These are phyloP conservation scores for Lachancea sp. DNA, from an alignment of 805 yeast species.

Conservation along the genomic window DNA sequence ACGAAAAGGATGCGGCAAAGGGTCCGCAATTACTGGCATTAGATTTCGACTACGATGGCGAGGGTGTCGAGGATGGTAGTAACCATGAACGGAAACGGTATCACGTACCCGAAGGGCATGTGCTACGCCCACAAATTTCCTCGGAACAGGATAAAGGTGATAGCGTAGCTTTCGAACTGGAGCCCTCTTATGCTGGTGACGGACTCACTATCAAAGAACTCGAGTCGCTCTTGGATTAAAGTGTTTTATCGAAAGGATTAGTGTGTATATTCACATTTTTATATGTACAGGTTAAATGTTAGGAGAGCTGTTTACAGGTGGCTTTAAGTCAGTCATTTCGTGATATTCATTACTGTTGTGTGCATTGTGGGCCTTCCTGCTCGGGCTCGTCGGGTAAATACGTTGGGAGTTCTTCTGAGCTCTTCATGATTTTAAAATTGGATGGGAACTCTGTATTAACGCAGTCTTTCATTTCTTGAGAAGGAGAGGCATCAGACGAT, in stretches of 20 bases:
- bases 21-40: constrained; percentile 12
- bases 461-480: constrained; percentile 15
- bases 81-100: constrained; percentile 15
- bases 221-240: constrained; percentile 17
- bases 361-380: constrained; percentile 33
- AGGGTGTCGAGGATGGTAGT: constrained; percentile 14
- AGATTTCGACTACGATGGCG: constrained; percentile 20
- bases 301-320: constrained; percentile 2
- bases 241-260: neutral
- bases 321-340: constrained; percentile 1
- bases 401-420: constrained; percentile 22
- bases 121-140: neutral
- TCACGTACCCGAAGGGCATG: neutral
- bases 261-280: neutral
- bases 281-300: constrained; percentile 6
- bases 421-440: constrained; percentile 21
- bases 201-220: constrained; percentile 25
- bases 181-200: constrained; percentile 20
- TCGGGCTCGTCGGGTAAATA: constrained; percentile 16
- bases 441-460: constrained; percentile 29
- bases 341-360: constrained; percentile 33
- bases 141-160: neutral
- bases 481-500: constrained; percentile 3
- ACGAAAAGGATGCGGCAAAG: neutral
- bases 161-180: constrained; percentile 10